Evolutionary conservation across 805 yeast genomes (phyloP).

Genomic region (Candida peoriensis): DNA sequence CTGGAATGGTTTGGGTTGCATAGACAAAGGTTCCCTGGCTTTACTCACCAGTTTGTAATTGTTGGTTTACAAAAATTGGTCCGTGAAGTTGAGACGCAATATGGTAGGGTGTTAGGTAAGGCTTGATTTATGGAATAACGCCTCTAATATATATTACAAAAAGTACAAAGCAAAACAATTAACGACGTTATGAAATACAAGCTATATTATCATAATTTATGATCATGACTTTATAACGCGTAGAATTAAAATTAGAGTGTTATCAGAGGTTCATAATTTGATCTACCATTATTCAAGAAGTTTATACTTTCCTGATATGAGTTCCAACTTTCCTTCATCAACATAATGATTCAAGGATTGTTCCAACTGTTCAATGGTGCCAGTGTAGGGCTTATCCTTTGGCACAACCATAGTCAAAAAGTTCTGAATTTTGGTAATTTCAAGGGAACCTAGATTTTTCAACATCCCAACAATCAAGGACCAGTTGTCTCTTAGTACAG

Average conservation of each 20-base stretch:
- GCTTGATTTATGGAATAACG: too few relatives aligned
- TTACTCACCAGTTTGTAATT: constrained; percentile 77
- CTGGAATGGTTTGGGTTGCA: constrained; percentile 97
- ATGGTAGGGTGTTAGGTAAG: constrained; percentile 36
- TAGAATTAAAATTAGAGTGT: too few relatives aligned
- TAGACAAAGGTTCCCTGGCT: constrained; percentile 76
- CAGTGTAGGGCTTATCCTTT: constrained; percentile 27
- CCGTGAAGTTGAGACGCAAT: constrained; percentile 52
- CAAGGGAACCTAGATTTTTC: constrained; percentile 48
- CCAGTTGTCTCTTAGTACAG: constrained; percentile 27
- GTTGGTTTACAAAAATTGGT: constrained; percentile 70
- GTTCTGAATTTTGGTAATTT: constrained; percentile 44
- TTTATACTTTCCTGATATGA: constrained; percentile 5
- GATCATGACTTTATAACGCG: too few relatives aligned
- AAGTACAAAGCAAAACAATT: neutral
- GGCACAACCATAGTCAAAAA: constrained; percentile 55
- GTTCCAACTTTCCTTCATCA: constrained; percentile 2
- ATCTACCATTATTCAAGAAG: too few relatives aligned
- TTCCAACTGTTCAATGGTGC: constrained; percentile 3
- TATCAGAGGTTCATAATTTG: too few relatives aligned
- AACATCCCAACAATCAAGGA: constrained; percentile 53
- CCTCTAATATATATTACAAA: too few relatives aligned
- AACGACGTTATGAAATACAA: neutral
- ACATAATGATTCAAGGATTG: constrained; percentile 5
- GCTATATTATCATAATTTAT: neutral